Base-by-base conservation (phyloP, 768 basidiomycete genomes). In the Suillus subaureus region DNA sequence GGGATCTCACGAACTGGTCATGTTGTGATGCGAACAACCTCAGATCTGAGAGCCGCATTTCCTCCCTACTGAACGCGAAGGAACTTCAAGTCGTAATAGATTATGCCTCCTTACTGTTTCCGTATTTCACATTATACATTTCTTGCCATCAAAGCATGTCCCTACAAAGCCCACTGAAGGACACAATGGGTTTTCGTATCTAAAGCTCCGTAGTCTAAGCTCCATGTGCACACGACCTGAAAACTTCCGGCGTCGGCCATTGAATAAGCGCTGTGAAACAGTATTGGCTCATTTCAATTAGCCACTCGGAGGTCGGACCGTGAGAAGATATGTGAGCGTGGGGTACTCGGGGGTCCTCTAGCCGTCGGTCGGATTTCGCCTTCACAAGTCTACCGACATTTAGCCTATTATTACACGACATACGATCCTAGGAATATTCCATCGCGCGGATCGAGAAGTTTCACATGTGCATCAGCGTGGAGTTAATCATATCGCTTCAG, bases 381-480 rank as follows among this genome's bases (percentile, higher is more conserved):
- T 1, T 52, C 8, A 15, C 3, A 54, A 54, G 52, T 33, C 5
- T 12, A 33, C 54, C 54, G 54, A 55, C 18, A 54, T 6, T 21
- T 28, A 18, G 21, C 4, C 2, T 28, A 51, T 52, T n/a, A 49
- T 49, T 26, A 51, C 49, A 15, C 26, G 3, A 15, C 49, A 33
- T 45, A 37, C 61, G 28, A 47, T 28, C 26, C 16, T 47, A 42
- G 15, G 23, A 42, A 28, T 61, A 2, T 61, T 57, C 31, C 37
- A 62, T 55, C 54, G 52, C 28, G 51, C 45, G n/a, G 61, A 62
- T 37, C 9, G 33, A 56, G 31, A 56, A 57, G 6, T 21, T 55
- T 56, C 61, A 45, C 61, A 62, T 55, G 61, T 18, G 16, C 9
- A 23, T 16, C 26, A n/a, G 61, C 33, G 51, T 56, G 62, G 55